Evolutionary conservation across 345 rosid species (phyloP).

Genomic region (Moricandia arvensis): DNA sequence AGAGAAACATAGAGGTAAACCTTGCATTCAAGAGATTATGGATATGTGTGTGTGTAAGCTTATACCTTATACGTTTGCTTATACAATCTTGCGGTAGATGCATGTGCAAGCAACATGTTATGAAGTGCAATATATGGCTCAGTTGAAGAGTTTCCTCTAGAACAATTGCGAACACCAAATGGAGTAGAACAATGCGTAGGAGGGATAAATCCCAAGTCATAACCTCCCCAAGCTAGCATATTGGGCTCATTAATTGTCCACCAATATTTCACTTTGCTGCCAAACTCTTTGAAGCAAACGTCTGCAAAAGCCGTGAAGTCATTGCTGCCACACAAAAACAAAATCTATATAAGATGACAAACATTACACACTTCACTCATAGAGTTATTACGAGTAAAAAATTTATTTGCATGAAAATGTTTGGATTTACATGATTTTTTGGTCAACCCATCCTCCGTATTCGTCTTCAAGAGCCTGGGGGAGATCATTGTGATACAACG

Average conservation of each 20-base stretch:
- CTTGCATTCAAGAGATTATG: not conserved
- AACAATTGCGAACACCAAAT: conserved; percentile 4
- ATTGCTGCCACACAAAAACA: conserved; percentile 43
- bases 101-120: conserved; percentile 62
- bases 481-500: conserved; percentile 47
- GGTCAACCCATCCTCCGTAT: conserved; percentile 64
- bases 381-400: not conserved
- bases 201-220: conserved; percentile 29
- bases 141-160: conserved; percentile 55
- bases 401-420: not conserved
- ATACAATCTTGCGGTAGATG: conserved; percentile 53
- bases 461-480: conserved; percentile 74
- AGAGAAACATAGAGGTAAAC: not conserved
- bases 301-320: conserved; percentile 72
- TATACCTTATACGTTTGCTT: conserved; percentile 56
- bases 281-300: conserved; percentile 69
- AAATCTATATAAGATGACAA: not conserved
- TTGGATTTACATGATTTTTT: conserved; percentile 46
- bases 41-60: not conserved
- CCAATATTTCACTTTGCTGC: conserved; percentile 59
- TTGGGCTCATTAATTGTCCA: conserved; percentile 72
- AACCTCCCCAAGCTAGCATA: conserved; percentile 37
- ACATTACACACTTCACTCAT: not conserved
- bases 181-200: conserved; percentile 27
- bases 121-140: conserved; percentile 69